A percentile compares a stretch with the other conserved stretches of the same genome.
phyloP scores from a whole-genome alignment of 495 filamentous ascomycete genomes.

The Margaritispora aquatica region DNA sequence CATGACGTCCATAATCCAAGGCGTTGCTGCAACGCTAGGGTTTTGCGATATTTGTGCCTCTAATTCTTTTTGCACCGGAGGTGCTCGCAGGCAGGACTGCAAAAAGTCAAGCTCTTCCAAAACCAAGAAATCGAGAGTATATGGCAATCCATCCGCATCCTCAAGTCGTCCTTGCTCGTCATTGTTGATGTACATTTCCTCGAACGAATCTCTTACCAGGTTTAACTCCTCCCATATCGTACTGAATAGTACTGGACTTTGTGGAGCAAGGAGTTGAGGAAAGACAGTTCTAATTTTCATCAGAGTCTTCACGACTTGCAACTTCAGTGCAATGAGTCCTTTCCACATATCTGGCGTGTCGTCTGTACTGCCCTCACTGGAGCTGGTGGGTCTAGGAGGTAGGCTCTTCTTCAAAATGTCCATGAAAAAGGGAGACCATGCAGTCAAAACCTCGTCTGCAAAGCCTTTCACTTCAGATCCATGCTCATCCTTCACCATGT shows the following conservation, averaged over 20 bases:
- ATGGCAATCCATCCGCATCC: slow-evolving; percentile 86
- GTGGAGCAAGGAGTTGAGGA: slow-evolving; percentile 68
- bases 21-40: slow-evolving; percentile 47
- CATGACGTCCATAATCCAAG: slow-evolving; percentile 79
- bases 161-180: slow-evolving; percentile 83
- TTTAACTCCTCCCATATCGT: slow-evolving; percentile 82
- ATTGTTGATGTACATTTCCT: slow-evolving; percentile 74
- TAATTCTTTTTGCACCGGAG: slow-evolving; percentile 79
- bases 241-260: slow-evolving; percentile 73
- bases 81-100: slow-evolving; percentile 75
- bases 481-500: slow-evolving; percentile 91
- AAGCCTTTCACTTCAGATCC: slow-evolving; percentile 78
- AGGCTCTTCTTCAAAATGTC: slow-evolving; percentile 64
- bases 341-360: slow-evolving; percentile 52
- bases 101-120: slow-evolving; percentile 92
- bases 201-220: slow-evolving; percentile 61
- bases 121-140: slow-evolving; percentile 89
- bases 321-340: slow-evolving; percentile 76
- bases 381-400: slow-evolving; percentile 42
- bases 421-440: slow-evolving; percentile 84
- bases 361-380: slow-evolving; percentile 22
- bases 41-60: slow-evolving; percentile 59
- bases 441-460: slow-evolving; percentile 72
- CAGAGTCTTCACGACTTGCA: slow-evolving; percentile 87
- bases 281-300: slow-evolving; percentile 87